A percentile compares a stretch with the other conserved stretches of the same genome.
Conservation (phyloP, 139 green algal species). For the Pedinophyceae sp. region DNA sequence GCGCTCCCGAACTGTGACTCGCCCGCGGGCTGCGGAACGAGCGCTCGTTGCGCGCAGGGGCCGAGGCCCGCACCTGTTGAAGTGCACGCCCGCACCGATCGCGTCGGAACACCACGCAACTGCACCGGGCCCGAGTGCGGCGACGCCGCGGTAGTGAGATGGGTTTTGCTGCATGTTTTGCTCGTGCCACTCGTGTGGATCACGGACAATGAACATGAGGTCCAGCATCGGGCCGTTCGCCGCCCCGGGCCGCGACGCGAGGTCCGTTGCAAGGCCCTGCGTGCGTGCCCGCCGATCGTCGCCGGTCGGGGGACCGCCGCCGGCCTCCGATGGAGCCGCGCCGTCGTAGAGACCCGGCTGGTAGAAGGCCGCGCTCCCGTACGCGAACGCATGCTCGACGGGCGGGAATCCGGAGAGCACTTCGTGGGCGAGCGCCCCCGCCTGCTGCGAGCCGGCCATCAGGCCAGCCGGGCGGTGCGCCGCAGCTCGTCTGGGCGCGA, state of each 20-base stretch:
- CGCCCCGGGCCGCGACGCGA: not conserved
- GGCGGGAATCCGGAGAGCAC: too few species aligned
- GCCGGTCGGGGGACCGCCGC: not conserved
- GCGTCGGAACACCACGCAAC: conserved; percentile 29
- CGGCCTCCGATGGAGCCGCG: not conserved
- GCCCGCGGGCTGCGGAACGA: not conserved
- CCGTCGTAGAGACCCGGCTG: conserved; percentile 53
- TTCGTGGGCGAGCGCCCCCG: too few species aligned
- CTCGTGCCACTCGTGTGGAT: conserved; percentile 47
- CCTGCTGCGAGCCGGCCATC: too few species aligned
- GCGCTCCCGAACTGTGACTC: not conserved
- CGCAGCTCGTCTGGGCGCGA: too few species aligned
- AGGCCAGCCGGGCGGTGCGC: too few species aligned
- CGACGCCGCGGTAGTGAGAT: conserved; percentile 52
- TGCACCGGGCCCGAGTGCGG: conserved; percentile 15
- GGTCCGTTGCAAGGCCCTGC: not conserved
- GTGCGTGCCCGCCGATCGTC: not conserved
- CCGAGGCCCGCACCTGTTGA: conserved; percentile 59
- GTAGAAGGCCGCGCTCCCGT: conserved; percentile 66
- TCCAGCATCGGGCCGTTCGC: conserved; percentile 47
- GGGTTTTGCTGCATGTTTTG: conserved; percentile 53
- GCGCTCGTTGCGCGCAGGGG: conserved; percentile 11
- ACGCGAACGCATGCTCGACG: conserved; percentile 61
- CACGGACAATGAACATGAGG: conserved; percentile 60
- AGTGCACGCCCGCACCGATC: conserved; percentile 56